Percentiles rank a stretch among this genome's conserved stretches.
Conservation (phyloP, 768 basidiomycete species). For the Tephrocybe rancida region DNA sequence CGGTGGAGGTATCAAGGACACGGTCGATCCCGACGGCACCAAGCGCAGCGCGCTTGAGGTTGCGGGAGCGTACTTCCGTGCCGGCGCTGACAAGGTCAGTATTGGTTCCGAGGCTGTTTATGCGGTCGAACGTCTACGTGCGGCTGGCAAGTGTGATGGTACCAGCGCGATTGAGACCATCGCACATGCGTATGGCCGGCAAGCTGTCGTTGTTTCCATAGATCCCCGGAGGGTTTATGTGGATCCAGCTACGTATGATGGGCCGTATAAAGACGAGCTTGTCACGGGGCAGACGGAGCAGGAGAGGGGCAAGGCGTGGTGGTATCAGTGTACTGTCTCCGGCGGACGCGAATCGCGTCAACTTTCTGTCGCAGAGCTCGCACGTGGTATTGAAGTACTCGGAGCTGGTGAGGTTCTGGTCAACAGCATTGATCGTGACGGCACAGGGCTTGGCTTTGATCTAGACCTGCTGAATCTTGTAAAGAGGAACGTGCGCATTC, state of each 20-base stretch:
- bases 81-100: conserved; percentile 97
- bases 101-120: conserved; percentile 96
- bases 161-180: conserved; percentile 93
- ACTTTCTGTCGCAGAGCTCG: conserved; percentile 90
- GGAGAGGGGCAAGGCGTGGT: conserved; percentile 83
- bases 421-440: conserved; percentile 97
- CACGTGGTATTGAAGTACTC: conserved; percentile 83
- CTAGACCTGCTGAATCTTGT: conserved; percentile 78
- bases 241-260: conserved; percentile 63
- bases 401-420: conserved; percentile 95
- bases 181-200: conserved; percentile 86
- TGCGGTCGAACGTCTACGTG: conserved; percentile 83
- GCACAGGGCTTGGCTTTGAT: conserved; percentile 92
- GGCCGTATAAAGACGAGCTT: conserved; percentile 68
- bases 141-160: conserved; percentile 57
- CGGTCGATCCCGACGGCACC: conserved; percentile 94
- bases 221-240: conserved; percentile 91
- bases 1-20: conserved; percentile 97
- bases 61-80: conserved; percentile 94
- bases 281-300: conserved; percentile 51
- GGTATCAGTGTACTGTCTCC: conserved; percentile 98
- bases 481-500: conserved; percentile 77
- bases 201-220: conserved; percentile 97
- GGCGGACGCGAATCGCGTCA: conserved; percentile 86
- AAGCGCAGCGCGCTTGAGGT: conserved; percentile 87